Conservation (phyloP, 1,284 basidiomycete genomes). For the Ganoderma meredithae region DNA sequence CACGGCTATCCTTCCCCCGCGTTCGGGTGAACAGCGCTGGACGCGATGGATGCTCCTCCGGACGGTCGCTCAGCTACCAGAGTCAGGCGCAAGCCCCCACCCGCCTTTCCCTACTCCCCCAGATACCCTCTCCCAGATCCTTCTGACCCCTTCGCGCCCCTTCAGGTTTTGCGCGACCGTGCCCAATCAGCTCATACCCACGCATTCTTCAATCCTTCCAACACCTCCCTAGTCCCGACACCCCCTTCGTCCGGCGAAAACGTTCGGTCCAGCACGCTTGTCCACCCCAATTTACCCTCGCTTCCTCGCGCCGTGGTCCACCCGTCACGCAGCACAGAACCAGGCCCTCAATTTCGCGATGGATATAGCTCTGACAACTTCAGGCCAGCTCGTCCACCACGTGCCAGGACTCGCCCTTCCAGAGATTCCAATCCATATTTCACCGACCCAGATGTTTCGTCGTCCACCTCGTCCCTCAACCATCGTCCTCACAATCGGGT, state of each 20-base stretch:
- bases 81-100: constrained; percentile 58
- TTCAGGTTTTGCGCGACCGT: constrained; percentile 54
- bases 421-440: constrained; percentile 38
- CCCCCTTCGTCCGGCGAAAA: constrained; percentile 21
- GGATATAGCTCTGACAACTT: constrained; percentile 39
- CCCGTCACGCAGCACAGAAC: constrained; percentile 27
- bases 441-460: constrained; percentile 36
- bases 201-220: constrained; percentile 31
- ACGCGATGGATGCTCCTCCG: constrained; percentile 28
- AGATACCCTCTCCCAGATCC: constrained; percentile 63
- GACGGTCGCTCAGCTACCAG: constrained; percentile 27
- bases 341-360: constrained; percentile 30
- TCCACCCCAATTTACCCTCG: constrained; percentile 18
- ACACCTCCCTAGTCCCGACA: constrained; percentile 26
- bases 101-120: constrained; percentile 48
- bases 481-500: constrained; percentile 28
- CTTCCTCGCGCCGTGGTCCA: constrained; percentile 26
- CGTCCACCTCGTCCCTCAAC: constrained; percentile 22
- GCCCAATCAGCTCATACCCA: constrained; percentile 40
- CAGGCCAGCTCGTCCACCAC: constrained; percentile 37
- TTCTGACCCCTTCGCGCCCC: constrained; percentile 59
- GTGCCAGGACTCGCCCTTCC: constrained; percentile 32
- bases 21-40: constrained; percentile 22
- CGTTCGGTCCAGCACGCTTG: constrained; percentile 14
- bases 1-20: constrained; percentile 20